phyloP scores from a whole-genome alignment of 2,329 filamentous ascomycete genomes.

The Myriangium duriaei region DNA sequence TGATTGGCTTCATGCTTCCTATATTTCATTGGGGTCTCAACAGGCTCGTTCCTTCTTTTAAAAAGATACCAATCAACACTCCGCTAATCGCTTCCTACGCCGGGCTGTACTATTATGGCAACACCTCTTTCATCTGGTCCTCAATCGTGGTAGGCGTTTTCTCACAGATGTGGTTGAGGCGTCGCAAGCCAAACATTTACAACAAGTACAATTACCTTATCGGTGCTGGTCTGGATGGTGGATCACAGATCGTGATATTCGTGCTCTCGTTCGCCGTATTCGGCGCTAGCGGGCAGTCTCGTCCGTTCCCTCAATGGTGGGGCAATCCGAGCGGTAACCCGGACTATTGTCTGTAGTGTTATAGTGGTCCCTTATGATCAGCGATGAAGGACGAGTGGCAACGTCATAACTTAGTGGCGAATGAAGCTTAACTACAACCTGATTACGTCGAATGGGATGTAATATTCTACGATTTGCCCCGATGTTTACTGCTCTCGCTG shows the following conservation, averaged over 20 bases:
- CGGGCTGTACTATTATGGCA: conserved; percentile 9
- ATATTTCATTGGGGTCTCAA: conserved; percentile 1
- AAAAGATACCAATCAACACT: conserved; percentile 9
- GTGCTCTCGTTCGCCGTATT: conserved; percentile 10
- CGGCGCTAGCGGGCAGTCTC: conserved; percentile 10
- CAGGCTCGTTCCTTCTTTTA: conserved; percentile 5
- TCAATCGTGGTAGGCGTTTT: conserved; percentile 10
- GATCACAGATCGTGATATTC: conserved; percentile 11
- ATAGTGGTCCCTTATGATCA: no score
- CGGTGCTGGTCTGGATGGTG: conserved; percentile 10
- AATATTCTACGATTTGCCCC: no score
- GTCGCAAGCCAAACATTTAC: conserved; percentile 9
- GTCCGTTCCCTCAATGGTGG: conserved; percentile 11
- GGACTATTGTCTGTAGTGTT: conserved; percentile 5
- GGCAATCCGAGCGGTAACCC: conserved; percentile 6
- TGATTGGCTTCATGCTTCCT: conserved; percentile 9
- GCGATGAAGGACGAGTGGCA: no score
- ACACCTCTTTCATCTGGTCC: conserved; percentile 10
- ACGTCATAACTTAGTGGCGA: no score
- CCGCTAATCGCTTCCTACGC: conserved; percentile 10
- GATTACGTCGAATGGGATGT: no score
- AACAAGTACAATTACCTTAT: conserved; percentile 12
- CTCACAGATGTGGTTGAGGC: conserved; percentile 10
- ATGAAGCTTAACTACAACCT: no score
- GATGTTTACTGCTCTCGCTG: no score